These are phyloP conservation scores for Nannizzia gypsea DNA, from an alignment of 2,329 filamentous ascomycete species.

Conservation along the genomic window DNA sequence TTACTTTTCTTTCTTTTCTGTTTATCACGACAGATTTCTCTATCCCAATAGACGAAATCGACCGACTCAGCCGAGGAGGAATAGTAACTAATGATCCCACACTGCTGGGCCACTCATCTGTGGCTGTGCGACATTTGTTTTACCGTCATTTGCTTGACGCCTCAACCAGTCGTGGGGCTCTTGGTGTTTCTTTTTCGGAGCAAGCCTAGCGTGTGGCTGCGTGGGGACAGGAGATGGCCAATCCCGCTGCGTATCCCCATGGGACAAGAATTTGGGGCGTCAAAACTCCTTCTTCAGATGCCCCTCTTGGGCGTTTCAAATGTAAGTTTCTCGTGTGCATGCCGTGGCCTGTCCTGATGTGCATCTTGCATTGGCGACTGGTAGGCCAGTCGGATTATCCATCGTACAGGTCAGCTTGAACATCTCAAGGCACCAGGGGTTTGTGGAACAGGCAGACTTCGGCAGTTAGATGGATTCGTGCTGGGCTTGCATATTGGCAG, in stretches of 20 bases:
- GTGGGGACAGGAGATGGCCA: not conserved
- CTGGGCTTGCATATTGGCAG: conserved; percentile 1
- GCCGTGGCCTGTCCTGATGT: not conserved
- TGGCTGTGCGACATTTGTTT: not conserved
- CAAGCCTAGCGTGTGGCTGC: not conserved
- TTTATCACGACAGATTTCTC: not conserved
- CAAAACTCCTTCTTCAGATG: conserved; percentile 2
- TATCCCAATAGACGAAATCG: not conserved
- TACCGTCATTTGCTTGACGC: not conserved
- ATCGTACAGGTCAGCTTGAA: not conserved
- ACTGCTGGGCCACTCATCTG: not conserved
- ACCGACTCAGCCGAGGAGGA: not conserved
- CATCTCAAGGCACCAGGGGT: not conserved
- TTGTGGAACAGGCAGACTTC: not conserved
- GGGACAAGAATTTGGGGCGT: not conserved
- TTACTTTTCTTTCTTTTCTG: not conserved
- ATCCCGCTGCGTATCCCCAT: not conserved
- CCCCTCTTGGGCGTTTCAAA: not conserved
- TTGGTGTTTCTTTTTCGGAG: conserved; percentile 2
- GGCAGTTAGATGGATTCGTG: not conserved
- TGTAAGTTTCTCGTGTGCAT: conserved; percentile 1
- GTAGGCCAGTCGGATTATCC: not conserved
- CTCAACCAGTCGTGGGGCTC: not conserved
- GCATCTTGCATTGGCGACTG: not conserved
- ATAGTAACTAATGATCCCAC: not conserved